Evolutionary conservation across 139 green algal genomes (phyloP), one percentile per base, ranked within the genome.

Genomic region (Coelastrella sp.): DNA sequence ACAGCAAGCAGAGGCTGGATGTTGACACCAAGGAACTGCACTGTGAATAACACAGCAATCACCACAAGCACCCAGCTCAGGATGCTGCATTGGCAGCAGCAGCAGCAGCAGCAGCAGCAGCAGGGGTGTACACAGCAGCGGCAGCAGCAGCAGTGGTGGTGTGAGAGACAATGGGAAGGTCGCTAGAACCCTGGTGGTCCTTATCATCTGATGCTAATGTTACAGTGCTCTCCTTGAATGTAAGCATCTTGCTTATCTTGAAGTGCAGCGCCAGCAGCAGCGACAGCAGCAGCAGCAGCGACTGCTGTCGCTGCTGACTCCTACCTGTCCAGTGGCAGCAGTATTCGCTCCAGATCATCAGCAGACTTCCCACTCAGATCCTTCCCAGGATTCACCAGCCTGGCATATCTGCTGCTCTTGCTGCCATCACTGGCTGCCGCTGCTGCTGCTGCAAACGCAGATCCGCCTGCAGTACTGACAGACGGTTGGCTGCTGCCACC

Each of bases 311-410:
- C 40, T 45, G 53, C 25, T 38, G 0, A 19, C n/a, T 37, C 71
- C 40, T 23, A 81, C 73, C 73, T 57, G 27, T 81, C 73, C 21
- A 81, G 32, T 34, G 73, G 73, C 73, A 81, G 73, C 73, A 81
- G 73, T 50, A 81, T 48, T 6, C 73, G 30, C 34, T 81, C 73
- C 73, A 81, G 1, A 27, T 68, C 50, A 68, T 81, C 73, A 11
- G 48, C 50, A 7, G 48, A 68, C 32, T 67, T 79, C 6, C 71
- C 41, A 9, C 43, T 43, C 27, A 40, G 30, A 5, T 51, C 27
- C 25, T 30, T 68, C 19, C 50, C 73, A 50, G 32, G 34, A 25
- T 37, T 23, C 5, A 43, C n/a, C 2, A 41, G 43, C 15, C 72
- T 79, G 72, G 43, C 64, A 27, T 43, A 64, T 30, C 72, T 79